phyloP scores from a whole-genome alignment of 2,329 filamentous ascomycete genomes.

The Trichoderma sp. region DNA sequence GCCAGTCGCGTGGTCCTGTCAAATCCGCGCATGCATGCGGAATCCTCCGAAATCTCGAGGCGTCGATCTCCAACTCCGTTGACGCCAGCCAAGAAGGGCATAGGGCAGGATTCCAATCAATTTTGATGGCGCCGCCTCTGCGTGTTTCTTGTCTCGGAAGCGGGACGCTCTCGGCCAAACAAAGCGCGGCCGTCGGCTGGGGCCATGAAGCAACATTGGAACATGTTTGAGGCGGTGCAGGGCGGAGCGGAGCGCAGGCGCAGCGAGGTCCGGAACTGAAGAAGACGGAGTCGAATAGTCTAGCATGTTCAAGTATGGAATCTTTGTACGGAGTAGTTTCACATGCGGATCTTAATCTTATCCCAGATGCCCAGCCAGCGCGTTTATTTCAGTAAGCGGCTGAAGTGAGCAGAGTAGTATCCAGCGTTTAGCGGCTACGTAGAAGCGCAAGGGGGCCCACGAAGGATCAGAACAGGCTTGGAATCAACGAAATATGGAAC shows the following conservation, averaged over 20 bases:
- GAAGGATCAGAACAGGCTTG: background rate
- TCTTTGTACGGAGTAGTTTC: background rate
- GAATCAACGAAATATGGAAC: background rate
- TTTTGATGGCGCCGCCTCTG: background rate
- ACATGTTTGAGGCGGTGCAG: constrained; percentile 12
- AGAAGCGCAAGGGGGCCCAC: background rate
- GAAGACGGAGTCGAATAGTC: background rate
- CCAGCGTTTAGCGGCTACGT: background rate
- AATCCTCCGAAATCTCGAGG: background rate
- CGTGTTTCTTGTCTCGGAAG: constrained; percentile 6
- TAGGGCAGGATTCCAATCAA: background rate
- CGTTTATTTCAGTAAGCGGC: background rate
- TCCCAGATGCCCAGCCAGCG: background rate
- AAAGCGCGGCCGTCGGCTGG: background rate
- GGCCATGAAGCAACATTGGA: background rate
- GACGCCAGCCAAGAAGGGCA: background rate
- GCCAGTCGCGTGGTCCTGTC: background rate
- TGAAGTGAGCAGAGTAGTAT: background rate
- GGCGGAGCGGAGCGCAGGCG: background rate
- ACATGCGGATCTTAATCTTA: background rate
- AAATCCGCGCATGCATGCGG: background rate
- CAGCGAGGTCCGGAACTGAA: background rate
- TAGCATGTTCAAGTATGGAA: background rate
- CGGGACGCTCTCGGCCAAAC: constrained; percentile 3
- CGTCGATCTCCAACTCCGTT: background rate